A percentile compares a stretch with the other conserved stretches of the same genome.
Evolutionary conservation across 106 monocot genomes (phyloP).

Genomic region (Chionographis japonica): DNA sequence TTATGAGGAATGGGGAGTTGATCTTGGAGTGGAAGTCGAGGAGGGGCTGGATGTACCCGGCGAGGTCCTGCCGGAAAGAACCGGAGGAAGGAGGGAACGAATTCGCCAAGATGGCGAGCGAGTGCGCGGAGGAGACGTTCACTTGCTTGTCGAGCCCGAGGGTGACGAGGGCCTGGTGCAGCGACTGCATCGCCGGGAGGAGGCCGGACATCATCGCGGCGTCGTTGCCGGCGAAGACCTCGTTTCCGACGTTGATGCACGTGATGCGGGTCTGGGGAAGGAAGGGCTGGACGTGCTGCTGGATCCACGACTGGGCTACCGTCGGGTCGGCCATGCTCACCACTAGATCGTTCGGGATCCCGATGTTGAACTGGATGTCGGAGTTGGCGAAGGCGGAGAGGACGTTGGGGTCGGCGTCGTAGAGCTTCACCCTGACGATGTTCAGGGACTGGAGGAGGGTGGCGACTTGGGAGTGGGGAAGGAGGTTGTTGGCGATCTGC

Average conservation of each 20-base stretch:
- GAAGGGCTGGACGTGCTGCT: conserved; percentile 47
- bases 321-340: conserved; percentile 23
- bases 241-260: conserved; percentile 57
- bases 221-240: conserved; percentile 34
- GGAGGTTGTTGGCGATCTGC: conserved; percentile 59
- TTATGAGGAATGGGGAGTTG: conserved; percentile 59
- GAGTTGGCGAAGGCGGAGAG: conserved; percentile 43
- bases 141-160: conserved; percentile 44
- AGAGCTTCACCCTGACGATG: conserved; percentile 52
- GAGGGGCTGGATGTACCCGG: conserved; percentile 44
- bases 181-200: conserved; percentile 55
- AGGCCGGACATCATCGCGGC: conserved; percentile 36
- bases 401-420: conserved; percentile 43
- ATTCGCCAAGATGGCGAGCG: conserved; percentile 27
- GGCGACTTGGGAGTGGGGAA: conserved; percentile 33
- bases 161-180: conserved; percentile 32
- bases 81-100: conserved; percentile 65
- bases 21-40: conserved; percentile 42
- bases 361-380: conserved; percentile 47
- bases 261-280: conserved; percentile 45
- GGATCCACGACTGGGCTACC: conserved; percentile 40
- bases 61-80: conserved; percentile 32
- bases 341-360: conserved; percentile 36
- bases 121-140: conserved; percentile 46
- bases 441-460: conserved; percentile 46